Evolutionary conservation across 2,329 filamentous ascomycete species (phyloP).

Genomic region (Apiospora rasikravindrae): DNA sequence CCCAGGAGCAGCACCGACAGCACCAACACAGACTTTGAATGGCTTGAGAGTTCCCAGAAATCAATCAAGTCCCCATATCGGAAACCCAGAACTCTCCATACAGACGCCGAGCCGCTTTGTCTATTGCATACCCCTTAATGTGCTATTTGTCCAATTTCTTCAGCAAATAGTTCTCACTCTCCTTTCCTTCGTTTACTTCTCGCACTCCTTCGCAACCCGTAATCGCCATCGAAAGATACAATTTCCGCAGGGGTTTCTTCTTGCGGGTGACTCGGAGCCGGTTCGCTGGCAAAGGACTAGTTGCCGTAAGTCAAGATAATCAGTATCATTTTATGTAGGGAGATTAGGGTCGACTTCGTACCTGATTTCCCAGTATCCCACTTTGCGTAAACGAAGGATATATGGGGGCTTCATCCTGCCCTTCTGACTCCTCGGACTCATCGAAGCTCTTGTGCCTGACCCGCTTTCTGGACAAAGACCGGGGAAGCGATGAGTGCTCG

Average conservation of each 20-base stretch:
- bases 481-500: background rate
- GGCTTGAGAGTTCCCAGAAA: background rate
- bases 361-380: background rate
- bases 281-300: background rate
- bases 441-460: background rate
- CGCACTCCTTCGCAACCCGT: background rate
- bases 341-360: background rate
- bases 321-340: too few relatives aligned
- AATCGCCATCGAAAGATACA: background rate
- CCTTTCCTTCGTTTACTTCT: background rate
- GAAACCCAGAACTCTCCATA: background rate
- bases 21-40: background rate
- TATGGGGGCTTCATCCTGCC: background rate
- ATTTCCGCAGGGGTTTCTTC: background rate
- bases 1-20: background rate
- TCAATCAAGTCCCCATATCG: background rate
- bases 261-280: background rate
- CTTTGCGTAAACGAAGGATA: background rate
- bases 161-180: background rate
- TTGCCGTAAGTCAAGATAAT: background rate
- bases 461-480: background rate
- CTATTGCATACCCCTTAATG: background rate
- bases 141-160: too few relatives aligned
- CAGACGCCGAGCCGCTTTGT: background rate
- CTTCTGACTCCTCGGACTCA: background rate